Percentiles rank a stretch among this genome's conserved stretches.
phyloP scores from a whole-genome alignment of 768 basidiomycete genomes.

The Lactarius akahatsu region DNA sequence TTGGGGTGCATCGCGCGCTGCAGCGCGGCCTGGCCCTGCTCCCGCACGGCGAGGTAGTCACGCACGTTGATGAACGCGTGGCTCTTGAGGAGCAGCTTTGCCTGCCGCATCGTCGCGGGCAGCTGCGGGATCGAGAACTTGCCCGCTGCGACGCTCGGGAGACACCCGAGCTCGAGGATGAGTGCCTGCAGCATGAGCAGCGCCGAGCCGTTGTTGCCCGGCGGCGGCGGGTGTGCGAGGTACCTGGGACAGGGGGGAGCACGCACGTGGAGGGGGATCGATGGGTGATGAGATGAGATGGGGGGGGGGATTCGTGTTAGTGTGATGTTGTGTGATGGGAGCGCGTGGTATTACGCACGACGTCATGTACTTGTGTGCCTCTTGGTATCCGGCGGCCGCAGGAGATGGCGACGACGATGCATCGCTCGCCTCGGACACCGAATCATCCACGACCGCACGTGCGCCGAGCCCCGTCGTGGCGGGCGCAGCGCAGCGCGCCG shows the following conservation, averaged over 20 bases:
- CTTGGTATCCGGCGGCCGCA: slow-evolving; percentile 45
- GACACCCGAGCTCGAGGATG: slow-evolving; percentile 67
- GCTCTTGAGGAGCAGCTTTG: slow-evolving; percentile 64
- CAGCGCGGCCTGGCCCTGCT: slow-evolving; percentile 60
- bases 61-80: slow-evolving; percentile 68
- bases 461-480: slow-evolving; percentile 36
- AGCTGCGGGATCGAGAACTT: slow-evolving; percentile 43
- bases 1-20: slow-evolving; percentile 61
- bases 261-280: neutral
- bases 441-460: slow-evolving; percentile 51
- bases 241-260: slow-evolving; percentile 40
- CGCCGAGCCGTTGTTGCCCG: slow-evolving; percentile 44
- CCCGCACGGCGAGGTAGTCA: slow-evolving; percentile 68
- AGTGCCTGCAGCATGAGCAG: slow-evolving; percentile 70
- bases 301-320: neutral
- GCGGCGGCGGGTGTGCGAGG: slow-evolving; percentile 48
- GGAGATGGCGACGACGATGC: slow-evolving; percentile 29
- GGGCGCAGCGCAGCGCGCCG: no score
- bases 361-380: slow-evolving; percentile 59
- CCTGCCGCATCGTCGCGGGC: slow-evolving; percentile 61
- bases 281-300: slow-evolving; percentile 3
- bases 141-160: slow-evolving; percentile 35
- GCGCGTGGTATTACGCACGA: slow-evolving; percentile 45
- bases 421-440: slow-evolving; percentile 44
- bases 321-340: neutral